Conservation (phyloP, 768 basidiomycete species). For the Cantharellus cinnabarinus region DNA sequence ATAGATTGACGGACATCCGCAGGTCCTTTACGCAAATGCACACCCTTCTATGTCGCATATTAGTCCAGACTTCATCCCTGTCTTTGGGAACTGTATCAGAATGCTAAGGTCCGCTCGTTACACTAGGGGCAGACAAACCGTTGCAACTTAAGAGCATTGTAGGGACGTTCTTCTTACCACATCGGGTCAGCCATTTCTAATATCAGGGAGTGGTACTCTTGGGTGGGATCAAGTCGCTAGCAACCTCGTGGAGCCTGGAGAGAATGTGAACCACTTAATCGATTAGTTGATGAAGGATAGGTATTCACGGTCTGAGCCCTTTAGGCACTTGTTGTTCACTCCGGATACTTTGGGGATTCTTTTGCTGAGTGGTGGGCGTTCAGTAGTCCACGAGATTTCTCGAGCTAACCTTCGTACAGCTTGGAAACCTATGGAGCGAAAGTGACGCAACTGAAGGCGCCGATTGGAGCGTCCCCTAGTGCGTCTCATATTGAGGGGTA, state of each 20-base stretch:
- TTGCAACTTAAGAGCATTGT: neutral
- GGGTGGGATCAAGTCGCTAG: conserved; percentile 95
- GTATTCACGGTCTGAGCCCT: neutral
- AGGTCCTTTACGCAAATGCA: conserved; percentile 87
- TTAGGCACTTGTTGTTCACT: conserved; percentile 56
- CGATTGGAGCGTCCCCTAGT: conserved; percentile 57
- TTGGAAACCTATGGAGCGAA: conserved; percentile 75
- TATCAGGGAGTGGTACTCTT: conserved; percentile 85
- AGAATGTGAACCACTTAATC: conserved; percentile 18
- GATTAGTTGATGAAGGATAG: neutral
- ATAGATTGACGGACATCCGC: conserved; percentile 1
- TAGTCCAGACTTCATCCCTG: conserved; percentile 67
- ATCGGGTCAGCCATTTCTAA: conserved; percentile 72
- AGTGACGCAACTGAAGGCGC: conserved; percentile 65
- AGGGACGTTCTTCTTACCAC: conserved; percentile 64
- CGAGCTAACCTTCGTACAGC: conserved; percentile 20
- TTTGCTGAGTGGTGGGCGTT: conserved; percentile 61
- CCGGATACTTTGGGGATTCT: conserved; percentile 86
- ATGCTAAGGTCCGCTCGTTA: conserved; percentile 38
- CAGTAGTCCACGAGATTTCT: neutral
- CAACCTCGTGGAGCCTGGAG: conserved; percentile 58
- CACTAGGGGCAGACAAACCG: neutral
- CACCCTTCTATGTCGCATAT: conserved; percentile 80
- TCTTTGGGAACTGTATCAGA: conserved; percentile 75
- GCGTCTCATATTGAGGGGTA: conserved; percentile 33